Evolutionary conservation across 805 yeast genomes (phyloP).

Genomic region (Candida yuanshanica): DNA sequence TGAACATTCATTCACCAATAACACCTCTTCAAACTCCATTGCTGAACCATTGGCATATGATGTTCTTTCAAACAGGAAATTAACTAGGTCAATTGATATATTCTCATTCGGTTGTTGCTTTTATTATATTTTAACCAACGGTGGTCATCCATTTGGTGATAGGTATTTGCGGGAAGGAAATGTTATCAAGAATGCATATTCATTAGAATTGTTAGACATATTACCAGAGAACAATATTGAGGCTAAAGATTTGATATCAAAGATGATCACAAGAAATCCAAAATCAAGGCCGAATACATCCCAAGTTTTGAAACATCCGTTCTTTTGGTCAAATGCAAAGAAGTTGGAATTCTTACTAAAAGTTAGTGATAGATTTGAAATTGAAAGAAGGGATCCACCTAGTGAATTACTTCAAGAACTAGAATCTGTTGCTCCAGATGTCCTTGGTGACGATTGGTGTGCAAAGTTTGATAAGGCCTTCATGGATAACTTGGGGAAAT

Average conservation of each 20-base stretch:
- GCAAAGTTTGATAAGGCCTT: slow-evolving; percentile 62
- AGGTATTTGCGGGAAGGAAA: slow-evolving; percentile 83
- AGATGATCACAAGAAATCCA: slow-evolving; percentile 72
- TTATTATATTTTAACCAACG: slow-evolving; percentile 76
- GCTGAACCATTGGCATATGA: slow-evolving; percentile 34
- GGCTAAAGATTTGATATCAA: slow-evolving; percentile 62
- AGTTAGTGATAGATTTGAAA: slow-evolving; percentile 87
- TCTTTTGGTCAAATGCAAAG: slow-evolving; percentile 72
- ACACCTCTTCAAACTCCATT: slow-evolving; percentile 20
- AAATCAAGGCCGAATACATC: slow-evolving; percentile 63
- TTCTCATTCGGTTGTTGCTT: slow-evolving; percentile 94
- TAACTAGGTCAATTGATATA: slow-evolving; percentile 87
- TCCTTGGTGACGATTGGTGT: slow-evolving; percentile 75
- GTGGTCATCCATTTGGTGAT: slow-evolving; percentile 95
- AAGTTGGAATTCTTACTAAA: slow-evolving; percentile 79
- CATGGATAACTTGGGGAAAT: slow-evolving; percentile 81
- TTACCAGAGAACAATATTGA: slow-evolving; percentile 45
- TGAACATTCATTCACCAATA: slow-evolving; percentile 19
- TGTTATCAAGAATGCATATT: slow-evolving; percentile 61
- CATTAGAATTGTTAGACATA: slow-evolving; percentile 19
- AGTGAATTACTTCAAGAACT: slow-evolving; percentile 49
- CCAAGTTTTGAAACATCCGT: slow-evolving; percentile 73
- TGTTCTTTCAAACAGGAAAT: slow-evolving; percentile 44
- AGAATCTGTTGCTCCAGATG: slow-evolving; percentile 45
- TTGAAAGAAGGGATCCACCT: slow-evolving; percentile 77